Base-by-base conservation (phyloP, 352 stramenopile genomes). In the Thraustotheca clavata region DNA sequence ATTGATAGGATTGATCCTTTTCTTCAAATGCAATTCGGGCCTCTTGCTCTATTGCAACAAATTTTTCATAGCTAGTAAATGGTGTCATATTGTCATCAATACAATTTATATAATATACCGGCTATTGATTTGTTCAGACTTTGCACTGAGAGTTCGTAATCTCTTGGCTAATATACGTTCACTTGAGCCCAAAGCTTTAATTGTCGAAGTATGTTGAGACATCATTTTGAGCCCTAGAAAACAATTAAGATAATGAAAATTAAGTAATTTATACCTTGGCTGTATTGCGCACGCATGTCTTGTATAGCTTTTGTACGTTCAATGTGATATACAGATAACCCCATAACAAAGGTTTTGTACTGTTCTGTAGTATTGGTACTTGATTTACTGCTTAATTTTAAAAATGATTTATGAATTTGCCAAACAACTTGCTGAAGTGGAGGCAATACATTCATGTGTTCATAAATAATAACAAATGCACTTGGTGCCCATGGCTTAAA, bases 1-100 rank as follows among this genome's bases (percentile, higher is more conserved):
- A 71, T 8, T 60, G 67, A 59, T 77, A 88, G 0, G 69, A 69
- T 29, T 83, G 70, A 38, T 88, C 77, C 40, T 90, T 79, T 2
- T 83, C 59, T n/a, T 85, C 39, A 38, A 87, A 88, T 2, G 73
- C 43, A 22, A 71, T 67, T 18, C 70, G 74, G 0, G 75, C 76
- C 8, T 86, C 74, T 16, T 66, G 67, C 40, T 88, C 79, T 4
- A 69, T 67, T 0, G 36, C 27, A 3, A 24, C 35, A 3, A 54
- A 46, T 40, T 65, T 65, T 18, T 54, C 41, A 31, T 65, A 65
- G 24, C 57, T 65, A 55, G 18, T 14, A 46, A 39, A 1, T 20
- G 38, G 16, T 43, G 14, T 20, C 49, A 20, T 31, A 59, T 59
- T n/a, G 20, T 43, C 16, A 43, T 43, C 20, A 16, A 20, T 43